Evolutionary conservation across 345 rosid genomes (phyloP), one percentile per base, ranked within the genome.

Genomic region (Rhizophora apiculata): DNA sequence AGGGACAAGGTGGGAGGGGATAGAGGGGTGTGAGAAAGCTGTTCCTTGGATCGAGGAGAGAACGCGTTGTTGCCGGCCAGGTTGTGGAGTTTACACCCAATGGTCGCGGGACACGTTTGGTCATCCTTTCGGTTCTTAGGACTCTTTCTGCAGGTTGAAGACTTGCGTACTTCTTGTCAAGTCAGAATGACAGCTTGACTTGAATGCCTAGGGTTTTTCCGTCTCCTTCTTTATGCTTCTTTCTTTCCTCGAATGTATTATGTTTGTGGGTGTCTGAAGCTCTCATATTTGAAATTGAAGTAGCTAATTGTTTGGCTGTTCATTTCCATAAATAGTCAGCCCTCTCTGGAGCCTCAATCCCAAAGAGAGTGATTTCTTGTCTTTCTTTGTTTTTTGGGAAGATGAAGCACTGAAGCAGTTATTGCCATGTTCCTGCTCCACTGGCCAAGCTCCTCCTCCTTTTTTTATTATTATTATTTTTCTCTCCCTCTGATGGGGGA

Each of bases 31-130:
- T 2, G 10, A 6, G 2, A 20, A 11, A 8, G 8, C 27, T 13
- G 10, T 49, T 29, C 58, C 29, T 18, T 6, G 36, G 55, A 66
- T 59, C 67, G 62, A 52, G 74, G 27, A 11, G 36, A 11, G 29
- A n/a, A 19, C 4, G 9, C 48, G 56, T 19, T 1, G 59, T 22
- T 56, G 16, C 16, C 29, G 60, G 29, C 6, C 8, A 10, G 29
- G 26, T 9, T 51, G 8, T 16, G 13, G 20, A 61, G 63, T 2
- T 3, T 13, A 29, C 8, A 52, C 26, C 73, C 46, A 72, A 30
- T 37, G 62, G 62, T 6, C 24, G 15, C 27, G 6, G 10, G 70
- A 72, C 77, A 64, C 67, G 64, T 63, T 68, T 21, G 26, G n/a
- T 55, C 11, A 27, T 3, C 39, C 16, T 9, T 16, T 60, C 56